Base-by-base conservation (phyloP, 2,329 filamentous ascomycete genomes). In the Venturia effusa region DNA sequence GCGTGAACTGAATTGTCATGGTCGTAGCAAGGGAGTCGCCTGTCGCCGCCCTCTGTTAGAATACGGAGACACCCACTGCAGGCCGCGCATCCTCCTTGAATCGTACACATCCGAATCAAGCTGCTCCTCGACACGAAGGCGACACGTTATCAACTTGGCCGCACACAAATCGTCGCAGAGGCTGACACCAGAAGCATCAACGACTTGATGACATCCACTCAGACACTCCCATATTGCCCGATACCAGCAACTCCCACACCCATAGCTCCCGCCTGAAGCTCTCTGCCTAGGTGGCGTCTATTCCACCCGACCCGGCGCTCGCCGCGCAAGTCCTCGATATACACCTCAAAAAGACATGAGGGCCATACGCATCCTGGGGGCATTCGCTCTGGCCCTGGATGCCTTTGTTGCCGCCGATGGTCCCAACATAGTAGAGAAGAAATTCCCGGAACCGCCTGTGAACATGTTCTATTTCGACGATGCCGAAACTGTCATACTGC, bases 391-490 rank as follows among this genome's bases (percentile, higher is more conserved):
- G 74, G 81, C 80, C 62, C 67, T 69, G 63, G 45, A 34, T n/a
- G 17, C 68, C 68, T n/a, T 68, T 68, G 69, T 73, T 68, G 88
- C 87, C 73, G 79, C 82, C 67, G 83, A 86, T 71, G 79, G 80
- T 60, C 92, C 92, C 30, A 80, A 81, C 64, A 81, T 96, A 70
- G 80, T 82, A 66, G 19, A 45, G 15, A 59, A 66, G 61, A 76
- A 82, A 59, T 89, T 97, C 76, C 79, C 88, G 55, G 80, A 86
- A 70, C 76, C 81, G 63, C 89, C 91, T 0, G 73, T 77, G 63
- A 86, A 86, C 72, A 79, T 97, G 68, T 88, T 89, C 77, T 99
- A 96, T 77, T 97, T 99, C 72, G 88, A 94, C 71, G 90, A 93
- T 74, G 92, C 90, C 68, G 88, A 96, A 73, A 84, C 88, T 61